phyloP scores from a whole-genome alignment of 225 moss, liverwort and hornwort genomes.

The Pleurozium schreberi region DNA sequence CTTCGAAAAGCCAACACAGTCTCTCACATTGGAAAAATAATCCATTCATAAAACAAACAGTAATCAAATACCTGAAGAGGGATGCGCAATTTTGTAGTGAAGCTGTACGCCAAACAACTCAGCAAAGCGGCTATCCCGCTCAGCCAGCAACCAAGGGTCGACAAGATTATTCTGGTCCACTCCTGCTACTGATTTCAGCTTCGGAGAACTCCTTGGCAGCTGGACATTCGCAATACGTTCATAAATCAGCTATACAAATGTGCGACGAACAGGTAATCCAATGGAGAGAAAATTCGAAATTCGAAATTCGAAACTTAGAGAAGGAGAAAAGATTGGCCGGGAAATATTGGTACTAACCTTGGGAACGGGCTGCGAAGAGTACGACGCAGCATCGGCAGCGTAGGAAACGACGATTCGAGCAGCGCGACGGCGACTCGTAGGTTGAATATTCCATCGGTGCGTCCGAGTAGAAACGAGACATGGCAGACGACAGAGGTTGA shows the following conservation, averaged over 20 bases:
- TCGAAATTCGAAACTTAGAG: background rate
- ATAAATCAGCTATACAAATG: background rate
- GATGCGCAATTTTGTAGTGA: conserved; percentile 68
- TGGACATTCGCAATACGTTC: background rate
- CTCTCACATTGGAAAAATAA: background rate
- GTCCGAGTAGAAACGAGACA: background rate
- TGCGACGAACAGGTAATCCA: background rate
- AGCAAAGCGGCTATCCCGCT: conserved; percentile 82
- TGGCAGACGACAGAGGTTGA: background rate
- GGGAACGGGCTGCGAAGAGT: conserved; percentile 7
- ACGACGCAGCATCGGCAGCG: conserved; percentile 5
- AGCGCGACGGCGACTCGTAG: background rate
- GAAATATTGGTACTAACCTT: background rate
- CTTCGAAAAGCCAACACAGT: background rate
- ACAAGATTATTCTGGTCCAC: conserved; percentile 66
- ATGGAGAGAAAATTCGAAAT: background rate
- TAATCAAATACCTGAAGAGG: conserved; percentile 24
- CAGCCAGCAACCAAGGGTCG: conserved; percentile 79
- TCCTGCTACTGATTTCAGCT: conserved; percentile 57
- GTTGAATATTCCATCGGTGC: background rate
- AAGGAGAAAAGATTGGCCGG: background rate
- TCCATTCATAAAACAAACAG: background rate
- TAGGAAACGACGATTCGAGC: conserved; percentile 4
- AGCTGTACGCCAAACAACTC: conserved; percentile 74
- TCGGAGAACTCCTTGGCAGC: conserved; percentile 16